Percentiles rank a stretch among this genome's conserved stretches.
phyloP scores from a whole-genome alignment of 140 eudicot species.

The Senecio squalidus region DNA sequence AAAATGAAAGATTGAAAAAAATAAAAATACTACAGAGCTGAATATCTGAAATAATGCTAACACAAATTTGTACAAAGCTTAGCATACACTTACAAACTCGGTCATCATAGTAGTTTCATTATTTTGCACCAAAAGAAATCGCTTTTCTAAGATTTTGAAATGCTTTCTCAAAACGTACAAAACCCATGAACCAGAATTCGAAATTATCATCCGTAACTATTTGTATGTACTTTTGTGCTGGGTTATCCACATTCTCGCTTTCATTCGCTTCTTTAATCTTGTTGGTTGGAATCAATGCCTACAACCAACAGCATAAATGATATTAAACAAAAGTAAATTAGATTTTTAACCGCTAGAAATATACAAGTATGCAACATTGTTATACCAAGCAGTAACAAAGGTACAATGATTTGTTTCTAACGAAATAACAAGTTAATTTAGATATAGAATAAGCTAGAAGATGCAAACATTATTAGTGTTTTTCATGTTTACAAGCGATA shows the following conservation, averaged over 20 bases:
- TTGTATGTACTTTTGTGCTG: constrained; percentile 68
- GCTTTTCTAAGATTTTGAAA: constrained; percentile 50
- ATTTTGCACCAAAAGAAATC: constrained; percentile 24
- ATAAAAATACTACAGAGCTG: not conserved
- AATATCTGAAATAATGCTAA: not conserved
- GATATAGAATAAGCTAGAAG: too few species aligned
- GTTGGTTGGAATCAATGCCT: constrained; percentile 55
- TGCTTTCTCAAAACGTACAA: constrained; percentile 68
- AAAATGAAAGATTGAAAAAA: not conserved
- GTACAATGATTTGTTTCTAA: not conserved
- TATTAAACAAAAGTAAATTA: not conserved
- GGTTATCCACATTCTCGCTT: constrained; percentile 54
- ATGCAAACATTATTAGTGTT: not conserved
- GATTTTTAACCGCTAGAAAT: not conserved
- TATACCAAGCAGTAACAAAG: not conserved
- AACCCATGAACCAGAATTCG: constrained; percentile 92
- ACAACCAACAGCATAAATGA: constrained; percentile 17
- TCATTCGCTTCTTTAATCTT: constrained; percentile 55
- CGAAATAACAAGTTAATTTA: not conserved
- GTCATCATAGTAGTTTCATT: not conserved
- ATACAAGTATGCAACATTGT: not conserved
- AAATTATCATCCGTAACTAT: constrained; percentile 50
- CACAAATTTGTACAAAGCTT: constrained; percentile 11
- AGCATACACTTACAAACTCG: not conserved
- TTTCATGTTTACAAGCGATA: not conserved